Evolutionary conservation across 2,329 filamentous ascomycete genomes (phyloP), one percentile per base, ranked within the genome.

Genomic region (Trichoderma sp.): DNA sequence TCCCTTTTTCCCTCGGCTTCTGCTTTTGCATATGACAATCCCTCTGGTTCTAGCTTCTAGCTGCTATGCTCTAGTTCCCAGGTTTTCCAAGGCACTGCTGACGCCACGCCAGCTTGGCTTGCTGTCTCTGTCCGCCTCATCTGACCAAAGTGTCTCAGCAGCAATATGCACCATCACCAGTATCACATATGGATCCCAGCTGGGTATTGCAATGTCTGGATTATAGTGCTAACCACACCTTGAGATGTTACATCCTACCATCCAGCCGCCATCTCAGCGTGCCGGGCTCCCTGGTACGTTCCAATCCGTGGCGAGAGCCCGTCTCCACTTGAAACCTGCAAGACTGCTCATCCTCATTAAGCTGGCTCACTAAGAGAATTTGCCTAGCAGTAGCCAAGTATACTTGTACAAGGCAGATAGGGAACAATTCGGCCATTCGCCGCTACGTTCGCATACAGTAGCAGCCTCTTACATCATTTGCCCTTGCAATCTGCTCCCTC

Each of bases 391-490:
- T 49, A 49, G 40, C 3, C 8, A 21, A 6, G n/a, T 21, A 47
- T 47, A n/a, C 43, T 47, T 24, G 8, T 49, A 13, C 47, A 49
- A 33, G 13, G 33, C 31, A 40, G 27, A 61, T 55, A 31, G 7
- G 24, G 33, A 55, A 40, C 33, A n/a, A 37, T 53, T 21, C 5
- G 33, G 47, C 11, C 21, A 64, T 29, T 33, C 47, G 2, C 4
- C 47, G 2, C 4, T 56, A 37, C 53, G 19, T 29, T 5, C 37
- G 33, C 56, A 16, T 29, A 27, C 27, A 27, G 27, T 2, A n/a
- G 61, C 21, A 65, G 33, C 24, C 35, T 57, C 62, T 56, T 57
- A 57, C 62, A 66, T 66, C 62, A 57, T 66, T 57, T 24, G 53
- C 53, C 62, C 62, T 65, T 57, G 53, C n/a, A 29, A 7, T 63